Evolutionary conservation across 805 yeast genomes (phyloP).

Genomic region (Yarrowia porcina): DNA sequence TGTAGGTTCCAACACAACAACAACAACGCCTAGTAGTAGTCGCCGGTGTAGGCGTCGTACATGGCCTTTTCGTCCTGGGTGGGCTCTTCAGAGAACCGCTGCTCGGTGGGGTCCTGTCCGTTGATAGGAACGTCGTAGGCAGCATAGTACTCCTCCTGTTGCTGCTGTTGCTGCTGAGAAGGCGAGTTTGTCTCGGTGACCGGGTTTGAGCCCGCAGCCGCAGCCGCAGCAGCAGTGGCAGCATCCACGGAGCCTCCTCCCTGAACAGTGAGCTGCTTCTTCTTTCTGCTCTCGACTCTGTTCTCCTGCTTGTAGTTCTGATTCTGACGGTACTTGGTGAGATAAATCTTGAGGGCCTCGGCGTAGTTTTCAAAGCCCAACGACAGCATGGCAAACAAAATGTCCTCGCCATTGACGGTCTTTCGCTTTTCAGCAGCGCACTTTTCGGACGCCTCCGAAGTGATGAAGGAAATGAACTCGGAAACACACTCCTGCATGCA

Average conservation of each 20-base stretch:
- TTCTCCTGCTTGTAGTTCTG: constrained; percentile 31
- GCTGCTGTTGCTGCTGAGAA: not conserved
- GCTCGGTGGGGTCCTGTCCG: constrained; percentile 5
- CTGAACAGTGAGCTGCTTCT: not conserved
- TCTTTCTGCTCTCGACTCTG: constrained; percentile 9
- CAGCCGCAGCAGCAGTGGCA: not conserved
- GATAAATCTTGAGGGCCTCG: constrained; percentile 63
- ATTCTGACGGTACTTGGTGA: constrained; percentile 60
- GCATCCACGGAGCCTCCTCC: too few species aligned
- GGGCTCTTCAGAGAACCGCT: constrained; percentile 17
- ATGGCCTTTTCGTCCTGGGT: constrained; percentile 25
- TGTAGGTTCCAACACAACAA: too few species aligned
- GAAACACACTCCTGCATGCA: constrained; percentile 70
- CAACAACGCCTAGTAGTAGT: constrained; percentile 1
- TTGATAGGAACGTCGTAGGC: constrained; percentile 21
- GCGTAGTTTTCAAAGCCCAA: constrained; percentile 69
- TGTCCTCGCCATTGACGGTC: constrained; percentile 69
- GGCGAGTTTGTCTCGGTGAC: constrained; percentile 24
- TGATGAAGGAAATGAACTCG: constrained; percentile 65
- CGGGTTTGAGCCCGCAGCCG: not conserved
- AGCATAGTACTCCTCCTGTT: constrained; percentile 12
- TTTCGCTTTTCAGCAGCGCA: constrained; percentile 64
- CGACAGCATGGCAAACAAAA: constrained; percentile 59
- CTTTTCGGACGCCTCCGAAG: constrained; percentile 62
- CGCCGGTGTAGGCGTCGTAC: constrained; percentile 21